Evolutionary conservation across 2,329 filamentous ascomycete genomes (phyloP), one percentile per base, ranked within the genome.

Genomic region (Sporothrix sp.): DNA sequence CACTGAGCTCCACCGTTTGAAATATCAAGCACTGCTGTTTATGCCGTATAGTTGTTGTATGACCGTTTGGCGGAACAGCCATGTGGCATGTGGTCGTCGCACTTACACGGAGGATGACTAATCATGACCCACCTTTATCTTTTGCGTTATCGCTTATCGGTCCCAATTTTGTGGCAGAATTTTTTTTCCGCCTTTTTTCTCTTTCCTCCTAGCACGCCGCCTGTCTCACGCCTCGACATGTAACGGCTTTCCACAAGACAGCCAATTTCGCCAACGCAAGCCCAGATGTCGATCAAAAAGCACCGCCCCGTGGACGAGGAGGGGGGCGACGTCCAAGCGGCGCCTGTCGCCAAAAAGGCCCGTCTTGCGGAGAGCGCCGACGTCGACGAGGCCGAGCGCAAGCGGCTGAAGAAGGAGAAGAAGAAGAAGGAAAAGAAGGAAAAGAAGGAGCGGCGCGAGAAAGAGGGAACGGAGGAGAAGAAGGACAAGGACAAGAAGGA

Each of bases 161-260:
- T 20, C 27, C 27, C 14, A 37, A 48, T 43, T 32, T 43, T 28
- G 44, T 50, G 55, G 55, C 55, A 55, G 53, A 55, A 55, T 55
- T 57, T 55, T 55, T 30, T 50, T 48, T 40, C 54, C 55, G 51
- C 49, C 55, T 52, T 57, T 57, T 57, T 57, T 54, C 49, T 50
- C 23, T 36, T 25, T 42, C 25, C 20, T 28, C 18, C 30, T 23
- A 30, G n/a, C n/a, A n/a, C n/a, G n/a, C n/a, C n/a, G n/a, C n/a
- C n/a, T n/a, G n/a, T n/a, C n/a, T n/a, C n/a, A n/a, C n/a, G n/a
- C n/a, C n/a, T n/a, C n/a, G n/a, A n/a, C n/a, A n/a, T n/a, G n/a
- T n/a, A n/a, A n/a, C n/a, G n/a, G n/a, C n/a, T 33, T 44, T 18
- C 42, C 23, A 18, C 16, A 28, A 28, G 30, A 45, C 20, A 30